A percentile compares a stretch with the other conserved stretches of the same genome.
These are phyloP conservation scores for Tetraselmis chui DNA, from an alignment of 139 green algal genomes.

Conservation along the genomic window DNA sequence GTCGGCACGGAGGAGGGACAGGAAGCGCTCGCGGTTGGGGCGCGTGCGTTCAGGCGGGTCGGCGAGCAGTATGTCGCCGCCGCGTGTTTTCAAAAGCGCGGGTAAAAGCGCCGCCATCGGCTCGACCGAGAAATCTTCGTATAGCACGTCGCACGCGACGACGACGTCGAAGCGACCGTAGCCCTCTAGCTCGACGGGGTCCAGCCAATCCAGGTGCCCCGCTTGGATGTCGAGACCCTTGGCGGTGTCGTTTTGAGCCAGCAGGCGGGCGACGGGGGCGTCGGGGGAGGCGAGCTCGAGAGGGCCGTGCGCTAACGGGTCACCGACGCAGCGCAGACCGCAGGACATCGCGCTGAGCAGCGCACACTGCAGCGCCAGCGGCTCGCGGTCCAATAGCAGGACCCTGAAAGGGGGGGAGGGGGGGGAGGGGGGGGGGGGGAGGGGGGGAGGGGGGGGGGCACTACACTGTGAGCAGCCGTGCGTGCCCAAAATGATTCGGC, in stretches of 20 bases:
- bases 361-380: conserved; percentile 65
- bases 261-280: neutral
- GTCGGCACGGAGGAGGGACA: conserved; percentile 11
- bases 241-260: too few species aligned
- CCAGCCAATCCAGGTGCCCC: neutral
- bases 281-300: neutral
- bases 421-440: too few species aligned
- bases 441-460: too few species aligned
- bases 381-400: conserved; percentile 73
- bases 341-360: conserved; percentile 39
- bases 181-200: neutral
- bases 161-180: conserved; percentile 41
- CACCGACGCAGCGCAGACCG: conserved; percentile 11
- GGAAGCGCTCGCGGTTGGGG: conserved; percentile 36
- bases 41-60: conserved; percentile 45
- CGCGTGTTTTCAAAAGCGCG: conserved; percentile 22
- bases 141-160: conserved; percentile 65
- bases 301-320: neutral
- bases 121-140: conserved; percentile 42
- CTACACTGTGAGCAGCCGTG: too few species aligned
- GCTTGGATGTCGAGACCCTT: too few species aligned
- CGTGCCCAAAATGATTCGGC: too few species aligned
- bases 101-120: conserved; percentile 43
- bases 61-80: conserved; percentile 31
- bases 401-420: too few species aligned